Percentiles rank a stretch among this genome's conserved stretches.
Evolutionary conservation across 768 basidiomycete genomes (phyloP).

Genomic region (Kwoniella sp.): DNA sequence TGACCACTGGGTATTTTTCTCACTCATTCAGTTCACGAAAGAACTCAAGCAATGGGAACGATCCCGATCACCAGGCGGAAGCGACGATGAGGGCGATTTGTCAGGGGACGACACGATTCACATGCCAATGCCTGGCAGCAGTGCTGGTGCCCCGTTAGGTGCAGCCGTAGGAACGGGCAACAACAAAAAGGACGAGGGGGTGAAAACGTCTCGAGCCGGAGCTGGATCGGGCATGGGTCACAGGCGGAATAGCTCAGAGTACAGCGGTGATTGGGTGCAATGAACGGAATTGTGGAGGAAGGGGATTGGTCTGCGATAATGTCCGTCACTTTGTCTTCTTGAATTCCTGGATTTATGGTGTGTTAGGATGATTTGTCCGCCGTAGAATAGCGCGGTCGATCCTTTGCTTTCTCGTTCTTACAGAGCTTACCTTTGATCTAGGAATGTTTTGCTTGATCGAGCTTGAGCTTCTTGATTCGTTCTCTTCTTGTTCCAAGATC

Average conservation of each 20-base stretch:
- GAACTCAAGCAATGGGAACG: slow-evolving; percentile 52
- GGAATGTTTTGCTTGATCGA: no score
- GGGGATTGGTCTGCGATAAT: no score
- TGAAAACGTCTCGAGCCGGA: no score
- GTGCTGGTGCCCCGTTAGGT: not conserved
- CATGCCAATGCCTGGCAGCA: slow-evolving; percentile 9
- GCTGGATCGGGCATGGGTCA: slow-evolving; percentile 18
- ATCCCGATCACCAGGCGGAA: slow-evolving; percentile 33
- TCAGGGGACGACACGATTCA: slow-evolving; percentile 4
- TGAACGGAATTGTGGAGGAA: not conserved
- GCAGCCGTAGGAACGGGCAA: not conserved
- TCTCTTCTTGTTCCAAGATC: no score
- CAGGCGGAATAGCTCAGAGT: slow-evolving; percentile 42
- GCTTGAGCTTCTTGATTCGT: no score
- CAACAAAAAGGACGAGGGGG: not conserved
- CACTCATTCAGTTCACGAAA: slow-evolving; percentile 54
- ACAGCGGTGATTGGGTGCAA: slow-evolving; percentile 45
- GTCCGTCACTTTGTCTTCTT: no score
- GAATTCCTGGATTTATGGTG: no score
- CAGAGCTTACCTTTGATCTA: no score
- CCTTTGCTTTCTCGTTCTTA: no score
- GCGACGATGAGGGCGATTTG: slow-evolving; percentile 21
- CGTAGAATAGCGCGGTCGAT: no score
- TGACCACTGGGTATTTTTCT: not conserved
- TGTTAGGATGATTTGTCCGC: no score